These are phyloP conservation scores for Royoungia palumana DNA, from an alignment of 768 basidiomycete genomes.

Conservation along the genomic window DNA sequence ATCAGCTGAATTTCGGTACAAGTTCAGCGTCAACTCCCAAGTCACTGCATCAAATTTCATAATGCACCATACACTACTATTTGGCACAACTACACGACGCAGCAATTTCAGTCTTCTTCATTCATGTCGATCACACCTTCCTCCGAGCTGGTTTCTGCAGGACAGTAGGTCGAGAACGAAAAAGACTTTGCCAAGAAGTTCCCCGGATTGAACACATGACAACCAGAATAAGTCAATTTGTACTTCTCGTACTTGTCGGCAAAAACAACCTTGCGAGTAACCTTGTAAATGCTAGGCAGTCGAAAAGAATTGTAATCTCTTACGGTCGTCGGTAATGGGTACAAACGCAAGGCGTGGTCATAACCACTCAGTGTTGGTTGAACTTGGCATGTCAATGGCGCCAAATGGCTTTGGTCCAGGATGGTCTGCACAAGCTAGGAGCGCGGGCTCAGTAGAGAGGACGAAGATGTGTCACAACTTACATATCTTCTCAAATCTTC, in stretches of 20 bases:
- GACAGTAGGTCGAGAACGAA: constrained; percentile 88
- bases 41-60: no score
- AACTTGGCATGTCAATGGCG: constrained; percentile 77
- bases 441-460: neutral
- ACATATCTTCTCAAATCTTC: constrained; percentile 89
- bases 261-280: constrained; percentile 64
- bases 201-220: constrained; percentile 98
- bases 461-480: constrained; percentile 29
- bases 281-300: neutral
- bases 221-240: constrained; percentile 95
- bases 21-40: neutral
- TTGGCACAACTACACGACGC: neutral
- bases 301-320: constrained; percentile 26
- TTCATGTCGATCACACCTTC: constrained; percentile 55
- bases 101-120: constrained; percentile 29
- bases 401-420: constrained; percentile 92
- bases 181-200: constrained; percentile 82
- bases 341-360: constrained; percentile 88
- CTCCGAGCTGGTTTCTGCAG: constrained; percentile 79
- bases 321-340: constrained; percentile 91
- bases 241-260: constrained; percentile 97
- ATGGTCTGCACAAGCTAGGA: constrained; percentile 91
- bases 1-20: constrained; percentile 13
- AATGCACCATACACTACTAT: no score
- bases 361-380: constrained; percentile 87